These are phyloP conservation scores for Xylaria curta DNA, from an alignment of 495 filamentous ascomycete genomes.

Conservation along the genomic window DNA sequence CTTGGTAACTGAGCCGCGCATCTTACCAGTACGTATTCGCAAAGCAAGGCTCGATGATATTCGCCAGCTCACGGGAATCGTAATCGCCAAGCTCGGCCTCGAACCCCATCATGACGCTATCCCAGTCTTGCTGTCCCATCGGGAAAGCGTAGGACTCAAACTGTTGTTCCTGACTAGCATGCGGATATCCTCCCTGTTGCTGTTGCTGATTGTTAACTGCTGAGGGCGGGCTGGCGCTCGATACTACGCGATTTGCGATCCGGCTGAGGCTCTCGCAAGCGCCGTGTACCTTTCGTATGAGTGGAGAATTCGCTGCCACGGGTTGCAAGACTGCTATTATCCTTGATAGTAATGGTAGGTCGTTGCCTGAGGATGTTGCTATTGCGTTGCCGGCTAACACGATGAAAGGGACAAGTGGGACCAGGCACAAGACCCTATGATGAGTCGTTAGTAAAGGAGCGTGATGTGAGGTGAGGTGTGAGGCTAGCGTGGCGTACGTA, in stretches of 20 bases:
- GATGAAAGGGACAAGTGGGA: slow-evolving; percentile 72
- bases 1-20: too few species aligned
- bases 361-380: slow-evolving; percentile 51
- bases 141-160: slow-evolving; percentile 31
- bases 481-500: slow-evolving; percentile 23
- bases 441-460: neutral
- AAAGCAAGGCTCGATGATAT: slow-evolving; percentile 37
- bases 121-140: slow-evolving; percentile 39
- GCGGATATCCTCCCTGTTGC: neutral
- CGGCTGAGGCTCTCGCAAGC: slow-evolving; percentile 33
- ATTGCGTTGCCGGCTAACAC: slow-evolving; percentile 72
- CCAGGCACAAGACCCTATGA: slow-evolving; percentile 41
- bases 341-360: slow-evolving; percentile 46
- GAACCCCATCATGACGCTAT: slow-evolving; percentile 35
- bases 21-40: slow-evolving; percentile 32
- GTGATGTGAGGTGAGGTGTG: neutral
- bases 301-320: slow-evolving; percentile 15
- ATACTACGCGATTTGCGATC: slow-evolving; percentile 32
- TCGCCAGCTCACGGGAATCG: slow-evolving; percentile 30
- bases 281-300: slow-evolving; percentile 31
- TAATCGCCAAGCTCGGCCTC: slow-evolving; percentile 35
- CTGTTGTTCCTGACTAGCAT: neutral
- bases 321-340: slow-evolving; percentile 27
- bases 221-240: slow-evolving; percentile 14
- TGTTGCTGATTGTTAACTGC: neutral